Conservation (phyloP, 495 filamentous ascomycete genomes). For the Aspergillus nidulans region DNA sequence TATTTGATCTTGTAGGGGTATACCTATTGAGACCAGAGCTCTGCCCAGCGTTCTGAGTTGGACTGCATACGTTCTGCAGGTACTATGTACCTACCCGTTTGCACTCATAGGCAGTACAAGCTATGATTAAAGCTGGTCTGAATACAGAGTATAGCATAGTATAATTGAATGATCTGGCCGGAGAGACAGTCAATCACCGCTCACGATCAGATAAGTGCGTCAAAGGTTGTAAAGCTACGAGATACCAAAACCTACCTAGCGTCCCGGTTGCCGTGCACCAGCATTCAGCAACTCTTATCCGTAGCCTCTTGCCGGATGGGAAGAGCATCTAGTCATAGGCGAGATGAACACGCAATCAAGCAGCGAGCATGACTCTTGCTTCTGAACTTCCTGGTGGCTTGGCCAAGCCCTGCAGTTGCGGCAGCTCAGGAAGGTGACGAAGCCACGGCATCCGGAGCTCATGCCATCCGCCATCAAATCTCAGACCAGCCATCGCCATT, state of each 20-base stretch:
- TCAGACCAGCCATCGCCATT: neutral
- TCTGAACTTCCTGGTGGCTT: neutral
- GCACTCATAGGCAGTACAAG: no score
- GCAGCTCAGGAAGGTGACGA: neutral
- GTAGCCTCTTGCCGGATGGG: neutral
- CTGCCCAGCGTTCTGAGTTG: no score
- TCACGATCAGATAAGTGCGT: neutral
- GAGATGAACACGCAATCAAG: neutral
- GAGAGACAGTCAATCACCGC: neutral
- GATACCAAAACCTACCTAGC: neutral
- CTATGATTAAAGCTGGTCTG: no score
- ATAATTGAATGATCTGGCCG: no score
- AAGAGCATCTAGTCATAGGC: neutral
- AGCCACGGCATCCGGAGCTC: neutral
- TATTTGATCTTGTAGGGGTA: neutral
- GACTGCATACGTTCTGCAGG: no score
- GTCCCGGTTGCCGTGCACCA: neutral
- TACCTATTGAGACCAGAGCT: no score
- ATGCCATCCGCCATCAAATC: neutral
- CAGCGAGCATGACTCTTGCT: neutral
- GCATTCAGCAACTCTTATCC: neutral
- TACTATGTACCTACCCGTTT: no score
- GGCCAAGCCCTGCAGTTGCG: neutral
- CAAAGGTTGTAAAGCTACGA: neutral
- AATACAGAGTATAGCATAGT: no score